These are phyloP conservation scores for Puccinia polysora DNA, from an alignment of 1,284 basidiomycete genomes.

Conservation along the genomic window DNA sequence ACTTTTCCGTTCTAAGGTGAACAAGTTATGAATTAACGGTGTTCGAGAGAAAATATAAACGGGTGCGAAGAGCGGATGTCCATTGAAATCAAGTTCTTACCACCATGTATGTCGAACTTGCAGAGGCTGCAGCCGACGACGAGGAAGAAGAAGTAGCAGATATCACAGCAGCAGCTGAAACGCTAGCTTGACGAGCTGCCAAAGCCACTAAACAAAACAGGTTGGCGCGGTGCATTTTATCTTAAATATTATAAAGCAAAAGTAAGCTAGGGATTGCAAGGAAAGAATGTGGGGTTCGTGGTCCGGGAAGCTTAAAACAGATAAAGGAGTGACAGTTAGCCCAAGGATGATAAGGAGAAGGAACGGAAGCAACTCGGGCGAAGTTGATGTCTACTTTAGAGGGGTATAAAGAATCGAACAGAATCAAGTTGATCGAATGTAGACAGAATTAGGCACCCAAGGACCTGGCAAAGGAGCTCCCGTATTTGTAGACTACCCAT, in stretches of 20 bases:
- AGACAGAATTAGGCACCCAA: too few relatives aligned
- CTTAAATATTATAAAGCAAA: neutral
- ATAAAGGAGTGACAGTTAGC: too few relatives aligned
- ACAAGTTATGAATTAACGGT: neutral
- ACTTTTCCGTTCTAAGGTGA: slow-evolving; percentile 3
- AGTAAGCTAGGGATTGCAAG: neutral
- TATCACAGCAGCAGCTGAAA: slow-evolving; percentile 8
- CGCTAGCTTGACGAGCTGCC: slow-evolving; percentile 5
- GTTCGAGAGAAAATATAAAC: neutral
- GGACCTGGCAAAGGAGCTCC: too few relatives aligned
- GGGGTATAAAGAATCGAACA: too few relatives aligned
- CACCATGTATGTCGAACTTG: slow-evolving; percentile 14
- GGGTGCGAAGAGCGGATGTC: too few relatives aligned
- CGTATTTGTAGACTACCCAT: too few relatives aligned
- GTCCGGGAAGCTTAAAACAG: too few relatives aligned
- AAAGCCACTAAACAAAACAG: slow-evolving; percentile 12
- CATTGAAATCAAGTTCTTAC: slow-evolving; percentile 6
- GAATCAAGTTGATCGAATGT: too few relatives aligned
- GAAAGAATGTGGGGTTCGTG: neutral
- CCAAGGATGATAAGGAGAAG: too few relatives aligned
- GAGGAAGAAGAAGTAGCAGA: neutral
- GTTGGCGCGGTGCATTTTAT: slow-evolving; percentile 15
- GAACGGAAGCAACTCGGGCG: too few relatives aligned
- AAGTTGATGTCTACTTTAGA: too few relatives aligned
- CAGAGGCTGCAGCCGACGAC: slow-evolving; percentile 2